phyloP scores from a whole-genome alignment of 2,329 filamentous ascomycete genomes.

The Fusarium acutatum region DNA sequence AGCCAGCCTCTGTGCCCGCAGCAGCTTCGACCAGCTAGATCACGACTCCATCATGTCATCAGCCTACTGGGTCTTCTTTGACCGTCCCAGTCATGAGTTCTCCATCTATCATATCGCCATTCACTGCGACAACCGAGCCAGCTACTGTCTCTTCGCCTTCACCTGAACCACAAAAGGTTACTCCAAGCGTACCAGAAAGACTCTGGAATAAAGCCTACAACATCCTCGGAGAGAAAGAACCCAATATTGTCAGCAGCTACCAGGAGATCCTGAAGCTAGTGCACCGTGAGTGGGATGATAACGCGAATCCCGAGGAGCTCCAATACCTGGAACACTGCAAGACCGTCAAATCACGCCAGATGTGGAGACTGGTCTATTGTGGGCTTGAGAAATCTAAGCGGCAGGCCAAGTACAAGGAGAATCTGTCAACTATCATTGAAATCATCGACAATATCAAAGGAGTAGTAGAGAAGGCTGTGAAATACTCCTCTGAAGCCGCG shows the following conservation, averaged over 20 bases:
- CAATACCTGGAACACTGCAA: fast-evolving
- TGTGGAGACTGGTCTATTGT: background rate
- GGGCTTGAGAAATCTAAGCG: background rate
- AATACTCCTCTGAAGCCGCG: background rate
- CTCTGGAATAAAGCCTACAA: background rate
- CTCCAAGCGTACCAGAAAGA: fast-evolving
- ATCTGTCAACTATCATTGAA: fast-evolving
- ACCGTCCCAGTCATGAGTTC: fast-evolving
- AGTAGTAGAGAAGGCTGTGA: fast-evolving
- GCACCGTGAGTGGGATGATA: fast-evolving
- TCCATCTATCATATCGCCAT: fast-evolving
- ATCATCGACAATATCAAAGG: fast-evolving
- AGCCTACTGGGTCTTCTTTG: fast-evolving
- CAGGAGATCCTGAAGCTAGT: fast-evolving
- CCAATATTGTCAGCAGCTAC: fast-evolving
- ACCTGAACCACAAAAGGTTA: fast-evolving
- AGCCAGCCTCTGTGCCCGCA: fast-evolving
- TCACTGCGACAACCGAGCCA: fast-evolving
- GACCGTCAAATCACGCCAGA: fast-evolving
- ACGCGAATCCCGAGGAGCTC: fast-evolving
- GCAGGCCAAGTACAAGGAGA: fast-evolving
- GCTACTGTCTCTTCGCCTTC: fast-evolving
- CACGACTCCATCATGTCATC: background rate
- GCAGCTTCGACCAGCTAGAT: background rate
- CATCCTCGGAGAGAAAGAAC: background rate